These are phyloP conservation scores for Musa itinerans DNA, from an alignment of 176 grass and related monocot genomes.

Conservation along the genomic window DNA sequence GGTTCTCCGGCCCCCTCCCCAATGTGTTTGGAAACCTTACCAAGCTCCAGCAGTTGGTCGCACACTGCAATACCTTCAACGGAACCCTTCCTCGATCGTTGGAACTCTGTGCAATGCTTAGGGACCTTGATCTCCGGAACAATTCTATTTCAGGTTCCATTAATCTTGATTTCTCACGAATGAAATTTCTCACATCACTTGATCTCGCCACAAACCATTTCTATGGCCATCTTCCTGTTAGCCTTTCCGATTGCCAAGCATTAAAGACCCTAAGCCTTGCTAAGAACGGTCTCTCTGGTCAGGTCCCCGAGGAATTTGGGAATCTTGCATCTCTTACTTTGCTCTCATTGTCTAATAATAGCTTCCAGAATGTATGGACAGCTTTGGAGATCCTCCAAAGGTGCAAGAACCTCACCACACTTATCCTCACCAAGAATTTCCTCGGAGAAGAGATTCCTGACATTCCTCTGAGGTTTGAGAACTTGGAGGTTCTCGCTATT, in stretches of 20 bases:
- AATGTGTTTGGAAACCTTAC: slow-evolving; percentile 59
- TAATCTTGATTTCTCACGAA: slow-evolving; percentile 54
- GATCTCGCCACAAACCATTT: slow-evolving; percentile 81
- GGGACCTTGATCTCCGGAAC: slow-evolving; percentile 66
- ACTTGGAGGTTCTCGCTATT: slow-evolving; percentile 65
- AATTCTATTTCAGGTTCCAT: slow-evolving; percentile 64
- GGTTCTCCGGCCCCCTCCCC: slow-evolving; percentile 56
- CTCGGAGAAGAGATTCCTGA: slow-evolving; percentile 52
- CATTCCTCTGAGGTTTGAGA: slow-evolving; percentile 28
- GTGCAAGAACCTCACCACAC: slow-evolving; percentile 66
- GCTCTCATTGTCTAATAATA: slow-evolving; percentile 89
- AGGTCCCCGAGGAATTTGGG: slow-evolving; percentile 37
- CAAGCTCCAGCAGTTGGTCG: slow-evolving; percentile 37
- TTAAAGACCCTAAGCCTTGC: slow-evolving; percentile 79
- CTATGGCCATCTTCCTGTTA: slow-evolving; percentile 47
- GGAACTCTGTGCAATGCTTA: slow-evolving; percentile 33
- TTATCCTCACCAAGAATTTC: slow-evolving; percentile 89
- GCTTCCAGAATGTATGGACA: slow-evolving; percentile 64
- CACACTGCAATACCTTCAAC: slow-evolving; percentile 56
- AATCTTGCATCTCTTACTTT: slow-evolving; percentile 47
- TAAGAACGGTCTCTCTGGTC: slow-evolving; percentile 62
- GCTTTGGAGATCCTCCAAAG: slow-evolving; percentile 31
- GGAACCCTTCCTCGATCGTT: slow-evolving; percentile 53
- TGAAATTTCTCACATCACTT: slow-evolving; percentile 44
- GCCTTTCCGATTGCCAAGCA: slow-evolving; percentile 41